phyloP scores from a whole-genome alignment of 2,329 filamentous ascomycete genomes.

The Pezicula carpinea region DNA sequence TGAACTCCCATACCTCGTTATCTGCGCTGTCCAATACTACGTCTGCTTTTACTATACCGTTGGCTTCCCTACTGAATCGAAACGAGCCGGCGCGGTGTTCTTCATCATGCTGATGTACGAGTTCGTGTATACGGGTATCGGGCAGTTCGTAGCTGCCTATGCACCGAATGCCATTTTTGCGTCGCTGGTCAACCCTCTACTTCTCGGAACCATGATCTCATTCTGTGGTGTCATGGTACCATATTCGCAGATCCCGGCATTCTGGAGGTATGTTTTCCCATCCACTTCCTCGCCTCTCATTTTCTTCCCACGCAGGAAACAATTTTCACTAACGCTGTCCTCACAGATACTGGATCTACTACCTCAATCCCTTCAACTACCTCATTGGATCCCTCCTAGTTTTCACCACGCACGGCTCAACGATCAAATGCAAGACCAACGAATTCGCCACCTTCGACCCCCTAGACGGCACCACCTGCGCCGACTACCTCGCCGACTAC shows the following conservation, averaged over 20 bases:
- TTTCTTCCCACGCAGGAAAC: conserved; percentile 17
- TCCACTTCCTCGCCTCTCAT: conserved; percentile 43
- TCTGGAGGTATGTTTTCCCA: conserved; percentile 50
- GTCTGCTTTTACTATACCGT: conserved; percentile 55
- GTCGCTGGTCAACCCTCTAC: conserved; percentile 49
- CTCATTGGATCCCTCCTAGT: conserved; percentile 51
- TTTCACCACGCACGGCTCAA: conserved; percentile 51
- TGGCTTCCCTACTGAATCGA: conserved; percentile 40
- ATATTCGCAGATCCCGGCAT: conserved; percentile 53
- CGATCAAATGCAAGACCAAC: conserved; percentile 40
- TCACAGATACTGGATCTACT: conserved; percentile 38
- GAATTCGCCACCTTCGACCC: conserved; percentile 44
- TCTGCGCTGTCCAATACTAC: conserved; percentile 41
- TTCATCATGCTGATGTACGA: conserved; percentile 56
- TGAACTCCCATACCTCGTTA: conserved; percentile 40
- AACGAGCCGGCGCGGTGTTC: conserved; percentile 46
- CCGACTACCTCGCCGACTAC: conserved; percentile 51
- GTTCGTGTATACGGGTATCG: conserved; percentile 56
- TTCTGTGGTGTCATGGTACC: conserved; percentile 76
- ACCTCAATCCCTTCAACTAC: conserved; percentile 57
- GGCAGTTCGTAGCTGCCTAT: conserved; percentile 59
- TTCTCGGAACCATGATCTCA: conserved; percentile 54
- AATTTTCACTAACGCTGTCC: conserved; percentile 34
- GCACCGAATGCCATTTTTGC: conserved; percentile 58
- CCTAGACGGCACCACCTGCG: conserved; percentile 45